Base-by-base conservation (phyloP, 306 rosid species). In the Sophora flavescens region DNA sequence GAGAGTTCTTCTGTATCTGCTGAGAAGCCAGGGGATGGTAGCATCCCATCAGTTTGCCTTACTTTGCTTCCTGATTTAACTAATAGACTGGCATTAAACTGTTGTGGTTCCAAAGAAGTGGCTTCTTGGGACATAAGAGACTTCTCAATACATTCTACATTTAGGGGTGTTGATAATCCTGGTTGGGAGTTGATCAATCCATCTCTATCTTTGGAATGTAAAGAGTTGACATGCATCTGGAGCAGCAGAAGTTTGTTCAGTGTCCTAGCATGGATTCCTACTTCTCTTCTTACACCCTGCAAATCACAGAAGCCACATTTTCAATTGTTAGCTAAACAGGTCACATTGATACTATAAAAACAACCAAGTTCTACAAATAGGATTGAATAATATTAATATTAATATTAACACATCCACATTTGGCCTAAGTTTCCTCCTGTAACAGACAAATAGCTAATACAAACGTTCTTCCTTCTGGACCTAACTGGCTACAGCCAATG, bases 221-320 rank as follows among this genome's bases (percentile, higher is more conserved):
- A 45, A 4, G 88, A 65, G 76, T 77, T 82, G 8, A 39, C 36
- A 14, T 72, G 83, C 50, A 75, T 50, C 3, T 78, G 78, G 22
- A 60, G 75, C 14, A 77, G 78, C 11, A 77, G 76, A 70, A 85
- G 58, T 82, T 80, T 87, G 89, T 95, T 95, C 57, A 95, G 77
- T 57, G 84, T 83, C 77, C 80, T 92, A 0, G 97, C 92, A 76
- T 90, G 93, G 13, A 78, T 89, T 42, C 99, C 99, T 8, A 86
- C 97, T 87, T 95, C 99, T 86, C 97, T 95, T 85, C 99, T 87
- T 39, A 92, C 98, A 61, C 98, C 98, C 98, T 95, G 86, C 82
- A 79, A 74, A 69, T 74, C 44, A 71, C 11, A 76, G 17, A 54
- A 74, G 44, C 32, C 45, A 77, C 35, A 56, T 30, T 67, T 52